Conservation (phyloP, 2,329 filamentous ascomycete genomes). For the Drechslerella stenobrocha region DNA sequence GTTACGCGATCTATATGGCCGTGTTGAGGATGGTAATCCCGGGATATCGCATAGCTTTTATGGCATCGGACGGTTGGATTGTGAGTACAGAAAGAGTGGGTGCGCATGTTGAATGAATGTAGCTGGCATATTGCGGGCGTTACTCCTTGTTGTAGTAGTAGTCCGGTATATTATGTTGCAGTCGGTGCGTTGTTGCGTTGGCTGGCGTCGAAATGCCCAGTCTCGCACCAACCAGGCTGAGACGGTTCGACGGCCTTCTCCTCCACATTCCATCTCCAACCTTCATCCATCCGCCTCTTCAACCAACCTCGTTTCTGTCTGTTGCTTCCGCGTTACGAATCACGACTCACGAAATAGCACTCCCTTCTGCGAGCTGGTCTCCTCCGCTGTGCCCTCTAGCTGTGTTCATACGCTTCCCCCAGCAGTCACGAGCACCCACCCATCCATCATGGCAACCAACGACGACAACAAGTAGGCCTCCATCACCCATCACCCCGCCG, state of each 20-base stretch:
- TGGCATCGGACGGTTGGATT: not conserved
- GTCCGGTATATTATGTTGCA: too few species aligned
- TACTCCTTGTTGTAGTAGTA: too few species aligned
- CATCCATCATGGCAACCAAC: slow-evolving; percentile 28
- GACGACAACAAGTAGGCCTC: slow-evolving; percentile 40
- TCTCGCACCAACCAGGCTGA: too few species aligned
- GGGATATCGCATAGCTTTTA: too few species aligned
- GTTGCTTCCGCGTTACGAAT: not conserved
- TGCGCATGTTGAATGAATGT: too few species aligned
- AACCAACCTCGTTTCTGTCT: not conserved
- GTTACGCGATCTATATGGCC: too few species aligned
- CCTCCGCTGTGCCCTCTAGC: not conserved
- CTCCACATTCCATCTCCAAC: not conserved
- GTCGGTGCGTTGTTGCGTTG: too few species aligned
- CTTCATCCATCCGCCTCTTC: not conserved
- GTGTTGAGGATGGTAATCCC: too few species aligned
- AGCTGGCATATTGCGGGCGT: too few species aligned
- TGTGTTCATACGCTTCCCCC: not conserved
- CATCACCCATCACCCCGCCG: not conserved
- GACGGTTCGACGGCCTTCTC: too few species aligned
- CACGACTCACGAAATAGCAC: not conserved
- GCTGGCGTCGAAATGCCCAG: too few species aligned
- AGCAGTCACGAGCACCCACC: slow-evolving; percentile 4
- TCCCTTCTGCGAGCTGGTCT: slow-evolving; percentile 1
- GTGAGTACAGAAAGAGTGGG: not conserved